A percentile compares a stretch with the other conserved stretches of the same genome.
Conservation (phyloP, 2,329 filamentous ascomycete genomes). For the Ceratocystis diversiconidia region DNA sequence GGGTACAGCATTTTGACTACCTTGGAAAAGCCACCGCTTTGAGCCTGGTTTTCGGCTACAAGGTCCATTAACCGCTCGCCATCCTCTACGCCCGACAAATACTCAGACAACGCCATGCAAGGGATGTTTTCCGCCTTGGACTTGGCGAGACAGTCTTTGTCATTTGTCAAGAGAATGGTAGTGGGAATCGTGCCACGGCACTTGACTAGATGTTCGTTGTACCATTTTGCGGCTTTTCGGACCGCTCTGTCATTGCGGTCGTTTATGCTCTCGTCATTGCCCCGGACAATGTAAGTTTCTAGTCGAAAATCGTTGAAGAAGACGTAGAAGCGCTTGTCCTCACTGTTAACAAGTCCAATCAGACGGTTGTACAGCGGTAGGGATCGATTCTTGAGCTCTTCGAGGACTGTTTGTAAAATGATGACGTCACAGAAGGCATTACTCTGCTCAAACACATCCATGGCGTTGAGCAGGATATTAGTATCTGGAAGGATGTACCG, state of each 20-base stretch:
- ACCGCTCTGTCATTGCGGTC: slow-evolving; percentile 93
- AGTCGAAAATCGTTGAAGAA: slow-evolving; percentile 98
- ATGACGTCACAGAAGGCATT: slow-evolving; percentile 94
- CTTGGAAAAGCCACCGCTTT: slow-evolving; percentile 44
- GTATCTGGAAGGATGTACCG: slow-evolving; percentile 95
- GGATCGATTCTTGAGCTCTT: slow-evolving; percentile 88
- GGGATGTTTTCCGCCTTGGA: slow-evolving; percentile 61
- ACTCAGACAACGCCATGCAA: slow-evolving; percentile 55
- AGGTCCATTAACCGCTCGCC: slow-evolving; percentile 79
- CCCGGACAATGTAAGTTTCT: slow-evolving; percentile 72
- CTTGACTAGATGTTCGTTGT: slow-evolving; percentile 61
- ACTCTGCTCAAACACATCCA: slow-evolving; percentile 92
- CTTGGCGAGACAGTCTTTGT: slow-evolving; percentile 73
- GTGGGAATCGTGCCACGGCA: slow-evolving; percentile 52
- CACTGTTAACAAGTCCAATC: slow-evolving; percentile 79
- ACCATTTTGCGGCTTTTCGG: slow-evolving; percentile 76
- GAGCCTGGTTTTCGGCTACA: slow-evolving; percentile 68
- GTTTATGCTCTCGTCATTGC: slow-evolving; percentile 74
- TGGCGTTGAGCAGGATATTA: slow-evolving; percentile 85
- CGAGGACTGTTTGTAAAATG: slow-evolving; percentile 86
- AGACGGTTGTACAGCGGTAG: slow-evolving; percentile 89
- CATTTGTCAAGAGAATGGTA: slow-evolving; percentile 88
- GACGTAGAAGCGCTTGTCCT: slow-evolving; percentile 94
- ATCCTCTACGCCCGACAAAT: slow-evolving; percentile 73
- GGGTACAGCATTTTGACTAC: slow-evolving; percentile 62